Conservation (phyloP, 1,284 basidiomycete species). For the Sporisorium scitamineum region DNA sequence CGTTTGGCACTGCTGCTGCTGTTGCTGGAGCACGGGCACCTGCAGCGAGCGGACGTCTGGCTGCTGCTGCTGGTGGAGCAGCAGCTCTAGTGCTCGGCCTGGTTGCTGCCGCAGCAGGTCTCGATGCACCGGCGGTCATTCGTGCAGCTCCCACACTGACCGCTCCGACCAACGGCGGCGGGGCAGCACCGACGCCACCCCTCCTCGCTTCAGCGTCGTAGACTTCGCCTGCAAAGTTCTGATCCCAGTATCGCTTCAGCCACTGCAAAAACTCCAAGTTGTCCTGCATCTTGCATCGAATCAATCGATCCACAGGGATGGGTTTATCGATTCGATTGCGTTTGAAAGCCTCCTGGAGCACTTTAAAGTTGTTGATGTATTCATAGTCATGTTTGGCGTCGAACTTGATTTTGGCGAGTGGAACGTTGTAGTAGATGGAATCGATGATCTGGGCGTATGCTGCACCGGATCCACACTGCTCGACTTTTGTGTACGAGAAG, state of each 20-base stretch:
- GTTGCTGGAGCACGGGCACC: conserved; percentile 76
- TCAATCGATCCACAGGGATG: conserved; percentile 89
- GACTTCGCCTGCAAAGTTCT: conserved; percentile 85
- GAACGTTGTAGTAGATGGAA: conserved; percentile 79
- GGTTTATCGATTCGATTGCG: conserved; percentile 92
- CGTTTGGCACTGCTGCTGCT: conserved; percentile 60
- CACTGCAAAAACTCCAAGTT: conserved; percentile 99
- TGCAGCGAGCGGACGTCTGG: conserved; percentile 12
- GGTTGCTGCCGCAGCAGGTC: conserved; percentile 2
- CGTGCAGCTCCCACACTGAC: conserved; percentile 51
- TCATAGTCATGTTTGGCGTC: conserved; percentile 85
- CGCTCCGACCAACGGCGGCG: conserved; percentile 59
- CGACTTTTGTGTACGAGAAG: conserved; percentile 85
- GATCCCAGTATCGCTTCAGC: conserved; percentile 96
- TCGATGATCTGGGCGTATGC: conserved; percentile 77
- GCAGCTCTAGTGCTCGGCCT: conserved; percentile 8
- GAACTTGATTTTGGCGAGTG: conserved; percentile 63
- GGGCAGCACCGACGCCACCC: conserved; percentile 74
- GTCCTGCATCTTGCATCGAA: conserved; percentile 99
- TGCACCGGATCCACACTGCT: conserved; percentile 79
- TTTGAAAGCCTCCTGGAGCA: conserved; percentile 77
- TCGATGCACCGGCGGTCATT: conserved; percentile 10
- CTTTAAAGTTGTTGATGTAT: conserved; percentile 93
- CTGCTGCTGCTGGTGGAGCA: conserved; percentile 7
- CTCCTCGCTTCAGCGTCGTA: conserved; percentile 89